Evolutionary conservation across 1,284 basidiomycete species (phyloP).

Genomic region (Moniliophthora roreri): DNA sequence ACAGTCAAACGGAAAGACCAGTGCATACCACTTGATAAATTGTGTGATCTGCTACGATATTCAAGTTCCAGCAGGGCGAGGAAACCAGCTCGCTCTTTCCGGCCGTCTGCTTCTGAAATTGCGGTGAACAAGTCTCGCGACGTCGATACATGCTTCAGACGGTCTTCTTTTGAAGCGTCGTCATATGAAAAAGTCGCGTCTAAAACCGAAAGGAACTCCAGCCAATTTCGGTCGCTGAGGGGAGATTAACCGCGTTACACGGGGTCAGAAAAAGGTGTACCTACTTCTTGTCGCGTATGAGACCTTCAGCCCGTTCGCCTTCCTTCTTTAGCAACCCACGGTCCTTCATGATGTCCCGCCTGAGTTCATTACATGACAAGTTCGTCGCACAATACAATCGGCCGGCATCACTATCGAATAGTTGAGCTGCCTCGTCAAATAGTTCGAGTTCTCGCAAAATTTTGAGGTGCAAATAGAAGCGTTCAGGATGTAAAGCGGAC

Average conservation of each 20-base stretch:
- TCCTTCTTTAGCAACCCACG: constrained; percentile 60
- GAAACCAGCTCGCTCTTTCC: constrained; percentile 68
- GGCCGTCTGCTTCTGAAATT: constrained; percentile 61
- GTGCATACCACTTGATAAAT: constrained; percentile 43
- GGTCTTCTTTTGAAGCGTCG: constrained; percentile 33
- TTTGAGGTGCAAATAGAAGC: constrained; percentile 71
- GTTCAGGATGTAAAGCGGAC: constrained; percentile 66
- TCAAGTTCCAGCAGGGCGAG: constrained; percentile 75
- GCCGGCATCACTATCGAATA: constrained; percentile 70
- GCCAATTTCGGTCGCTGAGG: constrained; percentile 79
- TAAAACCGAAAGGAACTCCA: constrained; percentile 74
- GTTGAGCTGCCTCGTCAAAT: constrained; percentile 66
- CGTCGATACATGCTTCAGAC: constrained; percentile 39
- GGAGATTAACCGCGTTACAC: constrained; percentile 9
- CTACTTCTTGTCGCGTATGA: constrained; percentile 60
- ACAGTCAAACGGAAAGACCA: constrained; percentile 3
- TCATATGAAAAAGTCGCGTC: constrained; percentile 58
- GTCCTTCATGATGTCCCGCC: constrained; percentile 65
- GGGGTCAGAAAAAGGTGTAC: constrained; percentile 17
- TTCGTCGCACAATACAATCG: constrained; percentile 66
- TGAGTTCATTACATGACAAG: constrained; percentile 71
- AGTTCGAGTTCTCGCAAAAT: constrained; percentile 70
- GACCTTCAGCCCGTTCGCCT: constrained; percentile 51
- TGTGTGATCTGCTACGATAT: constrained; percentile 48
- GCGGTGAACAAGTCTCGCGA: constrained; percentile 54